A percentile compares a stretch with the other conserved stretches of the same genome.
phyloP scores from a whole-genome alignment of 2,329 filamentous ascomycete species.

The Fusarium chuoi region DNA sequence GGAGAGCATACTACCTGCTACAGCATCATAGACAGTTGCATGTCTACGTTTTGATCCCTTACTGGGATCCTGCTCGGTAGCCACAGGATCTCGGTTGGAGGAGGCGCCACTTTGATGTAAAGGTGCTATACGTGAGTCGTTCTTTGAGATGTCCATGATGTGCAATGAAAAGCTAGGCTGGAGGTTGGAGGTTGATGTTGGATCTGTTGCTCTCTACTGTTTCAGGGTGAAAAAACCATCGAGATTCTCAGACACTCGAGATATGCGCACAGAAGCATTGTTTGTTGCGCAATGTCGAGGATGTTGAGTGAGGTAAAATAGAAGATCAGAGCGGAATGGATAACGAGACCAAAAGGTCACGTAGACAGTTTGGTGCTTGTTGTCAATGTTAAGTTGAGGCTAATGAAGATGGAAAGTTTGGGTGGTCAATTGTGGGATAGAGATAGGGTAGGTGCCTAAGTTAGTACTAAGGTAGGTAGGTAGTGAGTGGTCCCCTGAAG shows the following conservation, averaged over 20 bases:
- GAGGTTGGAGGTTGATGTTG: background rate
- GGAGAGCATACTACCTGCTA: slow-evolving; percentile 65
- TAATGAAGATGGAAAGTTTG: slow-evolving; percentile 30
- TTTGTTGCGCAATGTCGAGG: slow-evolving; percentile 3
- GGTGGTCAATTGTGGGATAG: slow-evolving; percentile 30
- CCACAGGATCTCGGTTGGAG: slow-evolving; percentile 5
- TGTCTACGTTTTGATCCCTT: slow-evolving; percentile 44
- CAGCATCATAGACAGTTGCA: slow-evolving; percentile 76
- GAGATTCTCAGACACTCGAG: slow-evolving; percentile 1
- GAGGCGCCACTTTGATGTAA: slow-evolving; percentile 20
- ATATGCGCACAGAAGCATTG: slow-evolving; percentile 22
- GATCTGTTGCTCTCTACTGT: background rate
- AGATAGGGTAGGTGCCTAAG: slow-evolving; percentile 9
- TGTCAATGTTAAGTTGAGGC: slow-evolving; percentile 7
- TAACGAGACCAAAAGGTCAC: background rate
- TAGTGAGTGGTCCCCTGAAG: slow-evolving; percentile 19
- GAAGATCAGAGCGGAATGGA: background rate
- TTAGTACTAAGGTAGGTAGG: no score
- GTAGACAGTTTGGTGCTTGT: background rate
- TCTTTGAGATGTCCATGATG: slow-evolving; percentile 25
- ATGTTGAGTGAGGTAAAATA: background rate
- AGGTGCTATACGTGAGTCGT: slow-evolving; percentile 2
- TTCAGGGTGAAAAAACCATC: slow-evolving; percentile 20
- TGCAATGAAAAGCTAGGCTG: background rate
- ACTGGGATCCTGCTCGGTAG: slow-evolving; percentile 10